These are phyloP conservation scores for Botrytis paeoniae DNA, from an alignment of 2,329 filamentous ascomycete genomes.

Conservation along the genomic window DNA sequence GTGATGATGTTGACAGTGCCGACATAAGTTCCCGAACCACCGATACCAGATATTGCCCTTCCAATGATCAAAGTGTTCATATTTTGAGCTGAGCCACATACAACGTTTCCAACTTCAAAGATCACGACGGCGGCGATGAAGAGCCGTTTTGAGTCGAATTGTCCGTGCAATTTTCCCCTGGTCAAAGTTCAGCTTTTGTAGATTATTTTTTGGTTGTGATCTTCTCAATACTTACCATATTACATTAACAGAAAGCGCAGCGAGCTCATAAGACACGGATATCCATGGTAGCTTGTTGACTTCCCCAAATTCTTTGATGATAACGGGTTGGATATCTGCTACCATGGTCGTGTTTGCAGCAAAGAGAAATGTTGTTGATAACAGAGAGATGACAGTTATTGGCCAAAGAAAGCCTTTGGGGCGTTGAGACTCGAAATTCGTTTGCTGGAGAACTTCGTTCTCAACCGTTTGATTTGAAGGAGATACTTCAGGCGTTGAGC, in stretches of 20 bases:
- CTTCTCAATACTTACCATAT: not conserved
- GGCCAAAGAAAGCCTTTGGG: no score
- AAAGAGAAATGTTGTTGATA: not conserved
- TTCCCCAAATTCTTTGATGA: not conserved
- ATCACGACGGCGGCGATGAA: not conserved
- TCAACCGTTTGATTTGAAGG: no score
- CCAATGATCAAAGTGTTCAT: not conserved
- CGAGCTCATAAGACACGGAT: not conserved
- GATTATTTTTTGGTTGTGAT: not conserved
- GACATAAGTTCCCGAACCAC: not conserved
- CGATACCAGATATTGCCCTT: not conserved
- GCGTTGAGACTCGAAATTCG: no score
- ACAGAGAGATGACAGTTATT: no score
- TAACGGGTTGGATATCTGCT: not conserved
- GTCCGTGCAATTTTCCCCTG: slow-evolving; percentile 25
- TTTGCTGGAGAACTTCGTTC: no score
- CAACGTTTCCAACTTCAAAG: not conserved
- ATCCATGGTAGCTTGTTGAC: slow-evolving; percentile 3
- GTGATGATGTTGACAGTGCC: not conserved
- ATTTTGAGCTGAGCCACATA: not conserved
- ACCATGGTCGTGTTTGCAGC: not conserved
- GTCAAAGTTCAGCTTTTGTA: no score
- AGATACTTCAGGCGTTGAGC: no score
- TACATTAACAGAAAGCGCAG: not conserved
- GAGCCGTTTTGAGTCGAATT: not conserved